Evolutionary conservation across 108 stramenopile genomes (phyloP).

Genomic region (Skeletonema tropicum): DNA sequence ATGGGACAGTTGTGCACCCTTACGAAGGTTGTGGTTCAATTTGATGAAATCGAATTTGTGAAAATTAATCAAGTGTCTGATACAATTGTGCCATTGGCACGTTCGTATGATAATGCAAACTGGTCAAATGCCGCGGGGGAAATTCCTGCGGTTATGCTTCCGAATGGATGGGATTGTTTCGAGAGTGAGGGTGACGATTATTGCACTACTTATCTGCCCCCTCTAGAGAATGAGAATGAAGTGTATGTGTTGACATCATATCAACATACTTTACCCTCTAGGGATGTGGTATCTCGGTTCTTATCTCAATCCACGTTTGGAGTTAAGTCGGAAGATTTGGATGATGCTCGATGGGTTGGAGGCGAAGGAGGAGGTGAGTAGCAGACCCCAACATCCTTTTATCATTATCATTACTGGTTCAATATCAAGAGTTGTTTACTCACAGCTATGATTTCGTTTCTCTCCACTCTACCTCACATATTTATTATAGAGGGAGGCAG

Average conservation of each 20-base stretch:
- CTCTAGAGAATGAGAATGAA: neutral
- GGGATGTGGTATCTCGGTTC: slow-evolving; percentile 7
- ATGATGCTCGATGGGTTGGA: too few species aligned
- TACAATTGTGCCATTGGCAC: slow-evolving; percentile 5
- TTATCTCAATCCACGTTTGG: slow-evolving; percentile 36
- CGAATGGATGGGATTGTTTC: slow-evolving; percentile 9
- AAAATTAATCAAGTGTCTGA: neutral
- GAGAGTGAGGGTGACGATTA: neutral
- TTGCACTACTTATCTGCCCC: slow-evolving; percentile 4
- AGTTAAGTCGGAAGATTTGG: neutral
- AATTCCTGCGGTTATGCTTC: slow-evolving; percentile 2
- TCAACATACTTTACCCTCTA: neutral
- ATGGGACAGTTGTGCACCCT: slow-evolving; percentile 3
- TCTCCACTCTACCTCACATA: too few species aligned
- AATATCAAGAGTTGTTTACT: too few species aligned
- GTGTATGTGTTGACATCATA: slow-evolving; percentile 8
- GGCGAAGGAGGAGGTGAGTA: too few species aligned
- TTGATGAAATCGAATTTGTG: too few species aligned
- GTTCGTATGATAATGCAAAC: slow-evolving; percentile 17
- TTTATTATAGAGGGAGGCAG: slow-evolving; percentile 5
- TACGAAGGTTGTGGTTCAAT: neutral
- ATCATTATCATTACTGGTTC: too few species aligned
- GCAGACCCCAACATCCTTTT: too few species aligned
- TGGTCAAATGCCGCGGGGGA: slow-evolving; percentile 20
- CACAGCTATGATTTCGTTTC: too few species aligned